phyloP scores from a whole-genome alignment of 371 early-diverging fungal genomes.

The Globomyces sp. region DNA sequence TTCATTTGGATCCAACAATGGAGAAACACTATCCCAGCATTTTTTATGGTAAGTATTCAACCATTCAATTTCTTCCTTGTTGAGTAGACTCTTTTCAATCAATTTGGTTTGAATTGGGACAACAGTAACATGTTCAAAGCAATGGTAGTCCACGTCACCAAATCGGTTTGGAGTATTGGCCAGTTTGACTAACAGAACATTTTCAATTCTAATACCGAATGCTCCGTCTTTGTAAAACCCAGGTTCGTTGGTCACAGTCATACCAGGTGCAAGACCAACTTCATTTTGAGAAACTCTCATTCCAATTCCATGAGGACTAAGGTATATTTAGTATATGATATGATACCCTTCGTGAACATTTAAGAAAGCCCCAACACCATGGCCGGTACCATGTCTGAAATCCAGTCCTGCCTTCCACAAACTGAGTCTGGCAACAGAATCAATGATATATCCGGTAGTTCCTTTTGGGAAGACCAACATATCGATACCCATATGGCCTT shows the following conservation, averaged over 20 bases:
- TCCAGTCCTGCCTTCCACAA: conserved; percentile 95
- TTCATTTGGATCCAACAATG: conserved; percentile 62
- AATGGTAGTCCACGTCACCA: conserved; percentile 73
- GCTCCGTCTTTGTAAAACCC: conserved; percentile 97
- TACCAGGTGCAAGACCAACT: conserved; percentile 72
- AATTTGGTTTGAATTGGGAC: conserved; percentile 79
- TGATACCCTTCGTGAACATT: conserved; percentile 90
- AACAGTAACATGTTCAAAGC: conserved; percentile 91
- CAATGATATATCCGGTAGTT: conserved; percentile 80
- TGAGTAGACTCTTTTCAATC: conserved; percentile 65
- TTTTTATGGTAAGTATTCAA: conserved; percentile 80
- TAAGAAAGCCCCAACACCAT: conserved; percentile 98
- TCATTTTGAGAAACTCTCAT: conserved; percentile 73
- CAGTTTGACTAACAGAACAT: conserved; percentile 61
- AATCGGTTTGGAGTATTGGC: conserved; percentile 65
- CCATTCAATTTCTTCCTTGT: conserved; percentile 75
- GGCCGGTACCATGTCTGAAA: conserved; percentile 99
- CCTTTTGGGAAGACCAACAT: conserved; percentile 83
- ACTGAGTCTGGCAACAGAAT: conserved; percentile 81
- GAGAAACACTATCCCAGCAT: conserved; percentile 71
- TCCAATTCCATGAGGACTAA: conserved; percentile 92
- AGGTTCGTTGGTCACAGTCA: conserved; percentile 96
- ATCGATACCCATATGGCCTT: conserved; percentile 96
- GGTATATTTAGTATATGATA: conserved; percentile 5
- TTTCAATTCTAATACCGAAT: conserved; percentile 99